Conservation (phyloP, 1,284 basidiomycete species). For the Sanguinoderma infundibulare region DNA sequence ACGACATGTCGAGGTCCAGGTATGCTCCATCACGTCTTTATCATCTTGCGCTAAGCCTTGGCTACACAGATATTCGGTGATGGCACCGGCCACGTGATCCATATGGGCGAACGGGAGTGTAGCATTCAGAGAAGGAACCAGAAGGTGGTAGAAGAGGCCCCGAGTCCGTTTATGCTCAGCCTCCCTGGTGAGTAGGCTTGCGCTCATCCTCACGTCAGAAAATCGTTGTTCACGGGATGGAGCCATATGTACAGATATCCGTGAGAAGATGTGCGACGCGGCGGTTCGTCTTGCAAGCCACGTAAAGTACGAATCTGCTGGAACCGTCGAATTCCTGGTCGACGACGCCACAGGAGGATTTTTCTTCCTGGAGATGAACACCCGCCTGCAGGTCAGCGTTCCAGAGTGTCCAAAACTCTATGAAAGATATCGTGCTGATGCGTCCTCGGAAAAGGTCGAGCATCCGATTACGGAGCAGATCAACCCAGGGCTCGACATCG, state of each 20-base stretch:
- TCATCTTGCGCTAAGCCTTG: neutral
- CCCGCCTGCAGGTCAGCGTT: conserved; percentile 63
- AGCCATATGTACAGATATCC: conserved; percentile 40
- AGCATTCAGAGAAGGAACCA: conserved; percentile 75
- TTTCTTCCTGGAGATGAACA: conserved; percentile 81
- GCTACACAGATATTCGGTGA: conserved; percentile 63
- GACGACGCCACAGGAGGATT: conserved; percentile 58
- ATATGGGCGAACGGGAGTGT: conserved; percentile 76
- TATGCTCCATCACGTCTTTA: conserved; percentile 24
- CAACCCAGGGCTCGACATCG: conserved; percentile 63
- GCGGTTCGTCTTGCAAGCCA: conserved; percentile 54
- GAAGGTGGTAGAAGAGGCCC: conserved; percentile 76
- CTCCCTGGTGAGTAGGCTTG: conserved; percentile 41
- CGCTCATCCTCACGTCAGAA: too few species aligned
- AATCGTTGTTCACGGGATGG: too few species aligned
- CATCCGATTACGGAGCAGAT: conserved; percentile 70
- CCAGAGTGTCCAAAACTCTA: too few species aligned
- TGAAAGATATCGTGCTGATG: neutral
- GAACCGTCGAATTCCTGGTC: conserved; percentile 75
- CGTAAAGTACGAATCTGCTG: conserved; percentile 64
- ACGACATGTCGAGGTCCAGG: conserved; percentile 73
- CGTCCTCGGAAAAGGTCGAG: conserved; percentile 53
- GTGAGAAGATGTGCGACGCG: conserved; percentile 53
- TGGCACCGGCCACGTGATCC: conserved; percentile 58
- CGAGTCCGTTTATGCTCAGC: conserved; percentile 53